Evolutionary conservation across 495 filamentous ascomycete genomes (phyloP), one percentile per base, ranked within the genome.

Genomic region (Mytilinidion resinicola): DNA sequence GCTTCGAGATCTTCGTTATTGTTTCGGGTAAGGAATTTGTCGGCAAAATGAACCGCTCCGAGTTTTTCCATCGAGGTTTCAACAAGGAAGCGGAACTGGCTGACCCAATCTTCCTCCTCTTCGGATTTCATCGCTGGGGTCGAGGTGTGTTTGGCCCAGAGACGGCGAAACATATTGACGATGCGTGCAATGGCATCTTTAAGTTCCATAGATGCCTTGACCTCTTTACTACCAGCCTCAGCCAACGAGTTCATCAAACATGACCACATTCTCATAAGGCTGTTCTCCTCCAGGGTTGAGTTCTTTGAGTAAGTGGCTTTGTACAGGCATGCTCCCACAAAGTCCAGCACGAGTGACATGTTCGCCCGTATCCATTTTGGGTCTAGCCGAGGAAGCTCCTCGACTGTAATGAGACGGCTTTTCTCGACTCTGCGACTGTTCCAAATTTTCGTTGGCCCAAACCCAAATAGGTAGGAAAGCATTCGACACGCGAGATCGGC

Each of bases 341-440:
- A 74, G 7, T 69, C 71, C 47, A 95, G 73, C 1, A 96, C 77
- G 21, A 70, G 73, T 0, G 68, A 61, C 7, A 85, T 74, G 61
- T 85, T 86, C 52, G 80, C 83, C 57, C 92, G 83, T n/a, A 95
- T 74, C 93, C 93, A 98, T 75, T 85, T 88, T 9, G 87, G 77
- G 68, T 96, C 89, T 11, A 96, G 70, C 2, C 82, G 70, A 14
- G 90, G 89, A 14, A 98, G 74, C 60, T 96, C 90, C 33, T 85
- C 84, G 0, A 83, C 73, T 38, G 79, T 78, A 37, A 91, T 74
- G 46, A 70, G 71, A 2, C 76, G 71, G 12, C 56, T 75, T 21
- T 85, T 81, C 51, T 84, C 78, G 8, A 87, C 83, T 36, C 83
- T 82, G 44, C 84, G 81, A 51, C 86, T 86, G 35, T 77, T 82